Conservation (phyloP, 176 grass and related monocot genomes). For the Ananas comosus region DNA sequence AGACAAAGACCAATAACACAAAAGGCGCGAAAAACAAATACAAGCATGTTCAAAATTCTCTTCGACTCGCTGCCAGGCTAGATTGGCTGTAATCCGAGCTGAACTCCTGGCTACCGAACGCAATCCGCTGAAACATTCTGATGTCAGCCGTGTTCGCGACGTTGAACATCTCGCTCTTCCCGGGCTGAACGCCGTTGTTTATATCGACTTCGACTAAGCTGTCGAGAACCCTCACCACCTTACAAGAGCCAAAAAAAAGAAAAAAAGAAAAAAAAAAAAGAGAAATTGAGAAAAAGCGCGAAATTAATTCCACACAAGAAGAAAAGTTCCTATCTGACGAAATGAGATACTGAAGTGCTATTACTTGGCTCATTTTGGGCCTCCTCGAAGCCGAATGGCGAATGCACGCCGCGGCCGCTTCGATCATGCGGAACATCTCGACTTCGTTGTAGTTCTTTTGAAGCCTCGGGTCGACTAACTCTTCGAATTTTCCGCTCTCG, state of each 20-base stretch:
- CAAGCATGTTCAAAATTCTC: conserved; percentile 27
- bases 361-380: conserved; percentile 85
- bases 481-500: conserved; percentile 59
- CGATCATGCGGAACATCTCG: conserved; percentile 75
- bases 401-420: conserved; percentile 75
- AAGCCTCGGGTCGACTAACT: conserved; percentile 53
- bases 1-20: background rate
- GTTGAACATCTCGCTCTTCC: conserved; percentile 84
- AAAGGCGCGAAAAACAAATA: background rate
- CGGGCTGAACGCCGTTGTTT: conserved; percentile 70
- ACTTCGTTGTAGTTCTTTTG: conserved; percentile 41
- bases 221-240: conserved; percentile 81
- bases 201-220: conserved; percentile 65
- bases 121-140: conserved; percentile 71
- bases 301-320: conserved; percentile 1
- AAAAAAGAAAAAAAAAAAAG: conserved; percentile 1
- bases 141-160: conserved; percentile 57
- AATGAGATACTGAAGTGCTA: background rate
- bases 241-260: conserved; percentile 8
- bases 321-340: conserved; percentile 8
- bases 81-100: conserved; percentile 51
- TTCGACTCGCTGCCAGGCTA: conserved; percentile 29
- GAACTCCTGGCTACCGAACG: conserved; percentile 86
- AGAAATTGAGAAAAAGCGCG: background rate
- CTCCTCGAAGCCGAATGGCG: conserved; percentile 67